Conservation (phyloP, 768 basidiomycete species). For the Daedaleopsis nitida region DNA sequence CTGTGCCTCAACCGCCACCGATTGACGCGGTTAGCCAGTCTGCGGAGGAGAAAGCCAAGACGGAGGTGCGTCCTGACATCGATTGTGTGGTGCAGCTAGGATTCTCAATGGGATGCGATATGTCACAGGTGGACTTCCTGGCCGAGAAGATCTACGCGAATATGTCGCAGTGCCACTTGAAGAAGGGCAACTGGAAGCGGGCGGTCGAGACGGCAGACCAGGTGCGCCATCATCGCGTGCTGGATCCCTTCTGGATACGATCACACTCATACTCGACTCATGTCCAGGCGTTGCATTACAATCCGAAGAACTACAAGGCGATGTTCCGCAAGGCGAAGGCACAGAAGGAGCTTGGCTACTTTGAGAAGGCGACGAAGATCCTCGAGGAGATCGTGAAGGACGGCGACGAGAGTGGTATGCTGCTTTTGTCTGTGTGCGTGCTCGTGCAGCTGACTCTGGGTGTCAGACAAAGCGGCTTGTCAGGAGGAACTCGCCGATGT, state of each 20-base stretch:
- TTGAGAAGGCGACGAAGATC: conserved; percentile 69
- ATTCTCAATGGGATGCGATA: background rate
- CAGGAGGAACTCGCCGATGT: conserved; percentile 66
- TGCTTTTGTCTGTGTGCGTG: background rate
- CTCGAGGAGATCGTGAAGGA: conserved; percentile 66
- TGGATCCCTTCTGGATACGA: too few species aligned
- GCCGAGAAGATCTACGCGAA: conserved; percentile 85
- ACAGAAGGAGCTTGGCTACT: conserved; percentile 72
- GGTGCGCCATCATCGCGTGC: conserved; percentile 34
- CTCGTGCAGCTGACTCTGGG: background rate
- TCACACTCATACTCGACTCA: background rate
- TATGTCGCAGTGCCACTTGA: conserved; percentile 83
- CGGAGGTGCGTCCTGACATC: conserved; percentile 51
- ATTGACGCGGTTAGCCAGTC: conserved; percentile 16
- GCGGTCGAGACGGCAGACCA: conserved; percentile 82
- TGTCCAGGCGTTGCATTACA: conserved; percentile 69
- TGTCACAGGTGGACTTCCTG: conserved; percentile 64
- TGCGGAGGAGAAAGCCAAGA: conserved; percentile 52
- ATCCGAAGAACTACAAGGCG: conserved; percentile 76
- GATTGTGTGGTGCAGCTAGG: background rate
- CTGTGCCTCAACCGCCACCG: conserved; percentile 11
- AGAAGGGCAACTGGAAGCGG: conserved; percentile 78
- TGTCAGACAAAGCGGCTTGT: conserved; percentile 49
- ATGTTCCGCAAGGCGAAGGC: conserved; percentile 83
- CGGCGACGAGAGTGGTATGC: conserved; percentile 42